phyloP scores from a whole-genome alignment of 1,284 basidiomycete species.

The Laetiporus sulphureus region DNA sequence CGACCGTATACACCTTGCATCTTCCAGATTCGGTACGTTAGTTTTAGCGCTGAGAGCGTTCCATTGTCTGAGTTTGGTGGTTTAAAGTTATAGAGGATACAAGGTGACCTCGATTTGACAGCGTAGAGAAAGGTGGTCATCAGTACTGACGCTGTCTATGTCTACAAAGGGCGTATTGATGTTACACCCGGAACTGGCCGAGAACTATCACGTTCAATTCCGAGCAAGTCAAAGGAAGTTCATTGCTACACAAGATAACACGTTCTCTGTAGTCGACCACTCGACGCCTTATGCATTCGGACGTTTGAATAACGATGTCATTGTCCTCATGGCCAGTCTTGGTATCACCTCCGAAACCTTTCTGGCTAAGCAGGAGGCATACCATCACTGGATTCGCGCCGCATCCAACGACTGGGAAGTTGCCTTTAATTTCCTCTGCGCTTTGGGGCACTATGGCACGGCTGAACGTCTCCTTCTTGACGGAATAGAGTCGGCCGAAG shows the following conservation, averaged over 20 bases:
- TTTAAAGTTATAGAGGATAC: constrained; percentile 47
- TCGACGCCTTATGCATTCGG: constrained; percentile 58
- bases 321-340: constrained; percentile 55
- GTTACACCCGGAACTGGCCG: constrained; percentile 50
- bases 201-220: constrained; percentile 44
- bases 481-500: constrained; percentile 40
- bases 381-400: constrained; percentile 47
- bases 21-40: constrained; percentile 50
- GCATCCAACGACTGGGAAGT: constrained; percentile 38
- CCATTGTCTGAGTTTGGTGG: neutral
- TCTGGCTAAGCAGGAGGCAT: constrained; percentile 46
- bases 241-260: constrained; percentile 41
- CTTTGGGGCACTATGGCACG: constrained; percentile 37
- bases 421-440: constrained; percentile 50
- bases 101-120: constrained; percentile 30
- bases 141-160: too few species aligned
- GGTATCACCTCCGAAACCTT: constrained; percentile 50
- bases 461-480: constrained; percentile 48
- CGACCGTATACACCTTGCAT: constrained; percentile 52
- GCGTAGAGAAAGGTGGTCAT: too few species aligned
- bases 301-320: constrained; percentile 60
- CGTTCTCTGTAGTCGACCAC: constrained; percentile 58
- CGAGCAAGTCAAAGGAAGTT: constrained; percentile 66
- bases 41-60: neutral
- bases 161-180: constrained; percentile 56